phyloP scores from a whole-genome alignment of 306 rosid genomes.

The Pyrus communis region DNA sequence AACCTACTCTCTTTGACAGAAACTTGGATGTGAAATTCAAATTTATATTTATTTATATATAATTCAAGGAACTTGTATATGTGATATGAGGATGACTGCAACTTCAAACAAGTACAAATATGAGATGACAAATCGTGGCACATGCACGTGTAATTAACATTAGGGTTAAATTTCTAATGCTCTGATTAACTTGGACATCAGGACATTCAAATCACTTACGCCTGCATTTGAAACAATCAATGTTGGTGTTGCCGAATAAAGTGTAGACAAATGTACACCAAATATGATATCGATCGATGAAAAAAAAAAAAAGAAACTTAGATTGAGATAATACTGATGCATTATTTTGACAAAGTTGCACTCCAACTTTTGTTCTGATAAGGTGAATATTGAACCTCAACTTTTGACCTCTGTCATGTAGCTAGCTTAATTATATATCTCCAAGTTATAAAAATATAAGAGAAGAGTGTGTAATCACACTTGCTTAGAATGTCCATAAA shows the following conservation, averaged over 20 bases:
- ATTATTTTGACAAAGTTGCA: background rate
- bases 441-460: too few species aligned
- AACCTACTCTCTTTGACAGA: background rate
- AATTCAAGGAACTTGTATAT: background rate
- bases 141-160: background rate
- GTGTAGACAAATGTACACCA: background rate
- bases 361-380: background rate
- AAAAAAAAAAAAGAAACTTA: background rate
- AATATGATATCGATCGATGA: background rate
- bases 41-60: background rate
- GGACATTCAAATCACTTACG: background rate
- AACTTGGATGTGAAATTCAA: background rate
- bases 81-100: background rate
- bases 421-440: background rate
- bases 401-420: background rate
- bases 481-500: too few species aligned
- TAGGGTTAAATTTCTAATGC: background rate
- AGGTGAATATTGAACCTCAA: background rate
- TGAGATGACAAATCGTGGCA: background rate
- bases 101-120: background rate
- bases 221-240: background rate
- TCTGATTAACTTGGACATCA: background rate
- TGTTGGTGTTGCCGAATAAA: background rate
- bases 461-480: too few species aligned
- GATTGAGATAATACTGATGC: background rate